Base-by-base conservation (phyloP, 2,329 filamentous ascomycete species). In the Ophiostoma australiae region DNA sequence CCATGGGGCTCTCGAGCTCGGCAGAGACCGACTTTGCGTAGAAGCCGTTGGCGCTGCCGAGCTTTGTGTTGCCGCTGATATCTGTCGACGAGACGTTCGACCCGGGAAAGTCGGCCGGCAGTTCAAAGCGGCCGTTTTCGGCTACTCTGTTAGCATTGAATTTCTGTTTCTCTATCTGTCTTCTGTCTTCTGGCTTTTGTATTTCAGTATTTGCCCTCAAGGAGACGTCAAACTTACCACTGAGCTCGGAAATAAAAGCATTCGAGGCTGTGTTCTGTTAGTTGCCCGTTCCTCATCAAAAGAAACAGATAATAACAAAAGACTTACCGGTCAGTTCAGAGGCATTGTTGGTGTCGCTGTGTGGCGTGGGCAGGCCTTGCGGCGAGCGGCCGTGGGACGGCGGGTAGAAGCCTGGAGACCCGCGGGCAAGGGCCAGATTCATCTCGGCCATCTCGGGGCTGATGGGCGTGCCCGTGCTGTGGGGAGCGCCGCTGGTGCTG, bases 241-340 rank as follows among this genome's bases (percentile, higher is more conserved):
- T 20, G 2, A 67, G 23, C 11, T 48, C 23, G 48, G 5, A 13
- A 31, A 0, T 44, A 27, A 70, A 13, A 13, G 17, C 61, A 11
- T 66, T 66, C 27, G 27, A 23, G 58, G 58, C 58, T 63, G 27
- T 11, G 17, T 8, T 39, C 35, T 39, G 17, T 66, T 20, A 66
- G 63, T n/a, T 7, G 10, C 3, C 6, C 6, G 23, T 10, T 31
- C 4, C 8, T 20, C 20, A 39, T 3, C 20, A 20, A 4, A 31
- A 11, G 0, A 27, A 6, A 4, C 27, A 31, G 27, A 1, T 31
- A 27, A 55, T 4, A 6, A 17, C 23, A 37, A 13, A 2, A 68
- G 1, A 77, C 81, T 74, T 78, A 85, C 85, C 83, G 71, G 77
- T 78, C 58, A 87, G 76, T 73, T 87, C 85, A 7, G 79, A 79